Percentiles rank a stretch among this genome's conserved stretches.
phyloP scores from a whole-genome alignment of 768 basidiomycete species.

The Mycena maculata region DNA sequence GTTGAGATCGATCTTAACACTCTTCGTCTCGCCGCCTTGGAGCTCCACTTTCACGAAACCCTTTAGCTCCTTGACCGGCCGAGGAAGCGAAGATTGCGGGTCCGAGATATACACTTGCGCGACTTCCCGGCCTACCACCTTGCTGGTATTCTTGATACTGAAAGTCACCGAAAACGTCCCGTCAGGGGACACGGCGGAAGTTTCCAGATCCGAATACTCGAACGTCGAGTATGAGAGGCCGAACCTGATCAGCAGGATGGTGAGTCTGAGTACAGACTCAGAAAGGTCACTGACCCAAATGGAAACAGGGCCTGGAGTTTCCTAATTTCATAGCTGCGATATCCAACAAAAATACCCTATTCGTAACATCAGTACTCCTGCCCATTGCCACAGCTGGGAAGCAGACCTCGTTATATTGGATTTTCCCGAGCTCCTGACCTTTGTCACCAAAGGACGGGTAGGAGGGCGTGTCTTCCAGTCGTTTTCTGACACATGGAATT shows the following conservation, averaged over 20 bases:
- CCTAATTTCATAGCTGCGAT: constrained; percentile 61
- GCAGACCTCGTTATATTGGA: constrained; percentile 58
- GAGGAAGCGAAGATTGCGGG: constrained; percentile 53
- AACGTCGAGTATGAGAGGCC: constrained; percentile 73
- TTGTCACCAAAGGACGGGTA: constrained; percentile 57
- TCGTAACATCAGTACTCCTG: not conserved
- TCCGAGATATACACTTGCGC: constrained; percentile 62
- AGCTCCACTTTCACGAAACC: constrained; percentile 61
- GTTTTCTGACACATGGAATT: constrained; percentile 48
- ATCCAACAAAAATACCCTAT: constrained; percentile 64
- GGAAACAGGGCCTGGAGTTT: constrained; percentile 60
- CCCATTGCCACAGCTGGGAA: not conserved
- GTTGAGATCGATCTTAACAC: constrained; percentile 52
- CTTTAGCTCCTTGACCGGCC: constrained; percentile 59
- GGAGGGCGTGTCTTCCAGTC: constrained; percentile 65
- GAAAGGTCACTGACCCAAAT: constrained; percentile 52
- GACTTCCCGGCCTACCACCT: constrained; percentile 58
- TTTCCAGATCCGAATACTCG: constrained; percentile 56
- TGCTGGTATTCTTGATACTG: constrained; percentile 58
- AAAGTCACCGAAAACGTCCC: constrained; percentile 55
- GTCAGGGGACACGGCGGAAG: constrained; percentile 46
- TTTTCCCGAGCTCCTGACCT: constrained; percentile 56
- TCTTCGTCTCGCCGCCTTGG: constrained; percentile 55
- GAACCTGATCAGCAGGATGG: constrained; percentile 9
- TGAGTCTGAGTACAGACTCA: not conserved